A percentile compares a stretch with the other conserved stretches of the same genome.
These are phyloP conservation scores for Arthrinium phaeospermum DNA, from an alignment of 2,329 filamentous ascomycete genomes.

Conservation along the genomic window DNA sequence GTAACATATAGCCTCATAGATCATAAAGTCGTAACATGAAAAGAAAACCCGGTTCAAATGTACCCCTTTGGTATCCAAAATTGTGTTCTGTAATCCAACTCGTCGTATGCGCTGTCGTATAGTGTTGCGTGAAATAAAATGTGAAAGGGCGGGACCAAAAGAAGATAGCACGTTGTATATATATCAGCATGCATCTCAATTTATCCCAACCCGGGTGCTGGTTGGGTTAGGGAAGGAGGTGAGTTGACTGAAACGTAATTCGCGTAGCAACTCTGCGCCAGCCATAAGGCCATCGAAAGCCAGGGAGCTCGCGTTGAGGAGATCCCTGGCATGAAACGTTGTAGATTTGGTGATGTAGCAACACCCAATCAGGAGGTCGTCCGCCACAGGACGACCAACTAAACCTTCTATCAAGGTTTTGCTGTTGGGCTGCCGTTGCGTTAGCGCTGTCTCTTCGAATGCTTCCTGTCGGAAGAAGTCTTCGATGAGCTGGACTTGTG, in stretches of 20 bases:
- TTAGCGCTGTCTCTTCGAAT: neutral
- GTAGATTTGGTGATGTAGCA: constrained; percentile 5
- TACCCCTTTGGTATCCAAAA: neutral
- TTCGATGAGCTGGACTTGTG: neutral
- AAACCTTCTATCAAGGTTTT: neutral
- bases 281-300: constrained; percentile 8
- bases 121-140: neutral
- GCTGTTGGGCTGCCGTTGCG: neutral
- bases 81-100: neutral
- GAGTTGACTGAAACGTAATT: constrained; percentile 16
- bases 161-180: neutral
- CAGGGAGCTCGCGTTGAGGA: neutral
- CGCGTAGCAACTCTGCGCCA: neutral
- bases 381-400: neutral
- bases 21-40: neutral
- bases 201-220: neutral
- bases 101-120: neutral
- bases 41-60: neutral
- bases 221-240: neutral
- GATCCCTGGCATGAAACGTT: constrained; percentile 4
- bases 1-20: neutral
- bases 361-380: neutral
- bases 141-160: neutral
- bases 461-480: neutral
- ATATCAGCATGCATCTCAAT: neutral